Evolutionary conservation across 345 rosid species (phyloP), one percentile per base, ranked within the genome.

Genomic region (Aethionema arabicum): DNA sequence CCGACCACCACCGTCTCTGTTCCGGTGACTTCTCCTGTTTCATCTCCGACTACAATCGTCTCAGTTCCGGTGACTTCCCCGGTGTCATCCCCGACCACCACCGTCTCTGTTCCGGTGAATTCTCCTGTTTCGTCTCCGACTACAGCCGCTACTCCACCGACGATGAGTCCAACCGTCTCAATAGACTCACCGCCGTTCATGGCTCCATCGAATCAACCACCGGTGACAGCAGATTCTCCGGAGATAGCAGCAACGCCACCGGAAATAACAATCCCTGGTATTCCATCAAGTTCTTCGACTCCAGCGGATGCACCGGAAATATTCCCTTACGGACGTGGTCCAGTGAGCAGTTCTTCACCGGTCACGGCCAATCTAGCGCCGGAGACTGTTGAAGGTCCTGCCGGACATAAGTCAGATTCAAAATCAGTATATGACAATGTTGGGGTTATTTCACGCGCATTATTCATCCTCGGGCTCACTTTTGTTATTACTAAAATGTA

Each of bases 321-420:
- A 16, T 80, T 86, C 65, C 89, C 89, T 2, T 82, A 83, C 1
- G 78, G 65, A 33, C 74, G 84, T 9, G 67, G 72, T 35, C 85
- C 87, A 0, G 67, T 78, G 2, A 65, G 5, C 30, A 57, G 32
- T 33, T 32, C 74, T 0, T 32, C 70, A 15, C 74, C 81, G 2
- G 52, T 46, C 1, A 63, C 53, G 2, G 63, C 46, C 14, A 69
- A 46, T 45, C 50, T 50, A 11, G 63, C 81, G 3, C 85, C 80
- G 33, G 83, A 59, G 40, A 60, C 44, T 11, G 79, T 77, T 4
- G 48, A 16, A 49, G 49, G 53, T 56, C 76, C 76, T 11, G 53
- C 66, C n/a, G 74, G 52, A 32, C 80, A 74, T 8, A 67, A 67
- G 54, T 77, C 89, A 33, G 78, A 75, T 72, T 73, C 85, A 2